phyloP scores from a whole-genome alignment of 352 stramenopile genomes.

The Aphanomyces cochlioides region DNA sequence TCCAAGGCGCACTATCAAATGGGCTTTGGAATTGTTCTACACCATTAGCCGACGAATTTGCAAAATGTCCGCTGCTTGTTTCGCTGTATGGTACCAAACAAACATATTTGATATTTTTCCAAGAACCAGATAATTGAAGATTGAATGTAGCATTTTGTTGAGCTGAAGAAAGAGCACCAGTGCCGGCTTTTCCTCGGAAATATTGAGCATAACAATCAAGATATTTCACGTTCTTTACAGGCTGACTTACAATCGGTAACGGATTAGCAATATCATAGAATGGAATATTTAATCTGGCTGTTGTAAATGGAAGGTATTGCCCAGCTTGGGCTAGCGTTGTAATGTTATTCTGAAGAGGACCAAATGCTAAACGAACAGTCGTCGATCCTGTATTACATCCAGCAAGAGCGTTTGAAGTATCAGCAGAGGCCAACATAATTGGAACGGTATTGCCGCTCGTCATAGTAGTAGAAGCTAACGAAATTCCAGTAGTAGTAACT shows the following conservation, averaged over 20 bases:
- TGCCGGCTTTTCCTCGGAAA: constrained; percentile 31
- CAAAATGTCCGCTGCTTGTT: constrained; percentile 24
- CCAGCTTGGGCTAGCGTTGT: constrained; percentile 4
- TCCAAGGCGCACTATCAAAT: constrained; percentile 36
- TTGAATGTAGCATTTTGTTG: constrained; percentile 32
- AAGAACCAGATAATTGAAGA: constrained; percentile 30
- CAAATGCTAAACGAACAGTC: constrained; percentile 28
- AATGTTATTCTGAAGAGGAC: constrained; percentile 23
- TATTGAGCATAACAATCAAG: constrained; percentile 34
- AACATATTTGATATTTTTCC: constrained; percentile 34
- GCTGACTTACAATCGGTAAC: constrained; percentile 31
- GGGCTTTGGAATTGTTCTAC: constrained; percentile 31
- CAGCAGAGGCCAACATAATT: constrained; percentile 29
- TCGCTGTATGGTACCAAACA: constrained; percentile 31
- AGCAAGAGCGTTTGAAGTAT: constrained; percentile 23
- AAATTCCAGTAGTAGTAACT: background rate
- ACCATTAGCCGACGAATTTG: background rate
- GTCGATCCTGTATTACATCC: background rate
- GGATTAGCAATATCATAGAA: constrained; percentile 38
- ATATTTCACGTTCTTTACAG: constrained; percentile 33
- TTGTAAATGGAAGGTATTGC: constrained; percentile 23
- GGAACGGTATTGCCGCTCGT: constrained; percentile 29
- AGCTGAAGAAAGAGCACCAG: background rate
- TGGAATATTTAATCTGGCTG: constrained; percentile 33
- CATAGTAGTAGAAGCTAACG: constrained; percentile 21